phyloP scores from a whole-genome alignment of 257 asterid genomes.

The Linderniella brevidens region DNA sequence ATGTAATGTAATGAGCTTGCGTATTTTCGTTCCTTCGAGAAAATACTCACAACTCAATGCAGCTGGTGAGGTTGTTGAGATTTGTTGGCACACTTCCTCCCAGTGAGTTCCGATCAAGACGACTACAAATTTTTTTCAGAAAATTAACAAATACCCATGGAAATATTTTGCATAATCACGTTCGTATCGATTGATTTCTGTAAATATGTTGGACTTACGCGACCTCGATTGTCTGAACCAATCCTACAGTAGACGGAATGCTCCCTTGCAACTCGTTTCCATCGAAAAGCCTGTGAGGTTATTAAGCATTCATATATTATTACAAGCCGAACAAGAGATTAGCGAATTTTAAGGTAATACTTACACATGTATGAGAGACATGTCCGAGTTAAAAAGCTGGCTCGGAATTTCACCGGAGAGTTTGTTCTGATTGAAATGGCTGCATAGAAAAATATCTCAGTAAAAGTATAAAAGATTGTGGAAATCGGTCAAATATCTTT shows the following conservation, averaged over 20 bases:
- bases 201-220: slow-evolving; percentile 39
- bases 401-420: slow-evolving; percentile 66
- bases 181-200: not conserved
- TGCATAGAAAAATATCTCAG: not conserved
- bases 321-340: not conserved
- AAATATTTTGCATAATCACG: slow-evolving; percentile 1
- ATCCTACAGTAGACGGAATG: slow-evolving; percentile 54
- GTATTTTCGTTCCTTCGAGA: not conserved
- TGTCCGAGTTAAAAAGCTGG: slow-evolving; percentile 37
- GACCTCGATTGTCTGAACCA: slow-evolving; percentile 43
- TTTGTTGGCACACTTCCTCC: slow-evolving; percentile 42
- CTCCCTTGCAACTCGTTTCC: slow-evolving; percentile 43
- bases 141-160: not conserved
- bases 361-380: slow-evolving; percentile 71
- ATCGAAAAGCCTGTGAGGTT: slow-evolving; percentile 53
- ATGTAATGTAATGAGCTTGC: not conserved
- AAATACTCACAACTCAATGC: slow-evolving; percentile 61
- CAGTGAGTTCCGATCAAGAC: slow-evolving; percentile 57
- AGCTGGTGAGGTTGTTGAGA: slow-evolving; percentile 43
- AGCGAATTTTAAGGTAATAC: slow-evolving; percentile 11
- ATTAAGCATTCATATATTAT: slow-evolving; percentile 1
- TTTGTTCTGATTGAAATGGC: slow-evolving; percentile 44
- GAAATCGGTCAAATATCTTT: not conserved
- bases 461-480: not conserved
- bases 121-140: slow-evolving; percentile 23